Base-by-base conservation (phyloP, 2,329 filamentous ascomycete genomes). In the Biscogniauxia mediterranea region DNA sequence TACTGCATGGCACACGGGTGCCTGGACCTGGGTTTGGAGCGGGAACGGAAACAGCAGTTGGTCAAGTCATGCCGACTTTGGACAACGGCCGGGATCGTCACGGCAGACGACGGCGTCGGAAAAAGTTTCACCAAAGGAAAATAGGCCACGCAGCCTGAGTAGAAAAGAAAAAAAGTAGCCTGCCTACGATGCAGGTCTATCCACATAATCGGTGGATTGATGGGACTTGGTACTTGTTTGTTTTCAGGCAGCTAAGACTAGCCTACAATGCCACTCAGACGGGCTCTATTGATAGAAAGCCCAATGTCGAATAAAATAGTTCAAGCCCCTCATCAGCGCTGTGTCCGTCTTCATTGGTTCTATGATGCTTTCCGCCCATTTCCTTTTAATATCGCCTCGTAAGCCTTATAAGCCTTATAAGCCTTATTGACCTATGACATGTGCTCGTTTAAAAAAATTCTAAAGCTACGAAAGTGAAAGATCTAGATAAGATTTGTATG, bases 201-300 rank as follows among this genome's bases (percentile, higher is more conserved):
- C 56, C 61, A 55, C 61, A 55, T 23, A 55, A 52, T 53, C 59
- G 60, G 66, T 70, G 70, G 70, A 71, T 72, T 72, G 70, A 72
- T 72, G 70, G 70, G 69, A 65, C 66, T 71, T 68, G 70, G 60
- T 62, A 66, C 58, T 63, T 20, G 61, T 67, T 67, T 69, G 56
- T 65, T 62, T 59, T 55, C 60, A 66, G 68, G 64, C 59, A 60
- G 57, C 53, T 57, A 62, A 55, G 67, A 66, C 52, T 64, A 68
- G 58, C 55, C 61, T 70, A 65, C 23, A 60, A 53, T 61, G 60
- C 62, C 61, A 64, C 60, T 66, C 65, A 51, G 52, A 52, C 49
- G 60, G 61, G n/a, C 53, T 57, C 56, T 38, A 57, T 63, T 46
- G 38, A 46, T 46, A 46, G 38, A 46, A 46, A 46, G 38, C 38